Conservation (phyloP, 768 basidiomycete genomes). For the Exsudoporus frostii region DNA sequence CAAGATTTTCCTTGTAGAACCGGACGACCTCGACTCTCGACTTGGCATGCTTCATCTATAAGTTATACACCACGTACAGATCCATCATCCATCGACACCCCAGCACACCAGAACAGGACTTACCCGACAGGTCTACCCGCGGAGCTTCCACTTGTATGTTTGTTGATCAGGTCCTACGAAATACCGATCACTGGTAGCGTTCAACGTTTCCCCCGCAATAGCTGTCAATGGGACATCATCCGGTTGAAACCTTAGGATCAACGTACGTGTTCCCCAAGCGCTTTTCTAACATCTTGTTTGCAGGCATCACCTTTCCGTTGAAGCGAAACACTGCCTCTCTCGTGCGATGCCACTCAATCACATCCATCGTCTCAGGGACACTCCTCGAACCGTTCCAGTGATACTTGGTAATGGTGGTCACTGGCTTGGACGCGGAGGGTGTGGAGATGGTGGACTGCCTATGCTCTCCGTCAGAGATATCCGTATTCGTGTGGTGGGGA, state of each 20-base stretch:
- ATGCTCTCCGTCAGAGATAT: constrained; percentile 18
- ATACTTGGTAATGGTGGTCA: constrained; percentile 28
- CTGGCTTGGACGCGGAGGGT: constrained; percentile 3
- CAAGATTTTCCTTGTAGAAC: constrained; percentile 24
- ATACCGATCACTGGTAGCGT: constrained; percentile 25
- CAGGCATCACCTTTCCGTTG: constrained; percentile 9
- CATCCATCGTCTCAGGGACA: constrained; percentile 20
- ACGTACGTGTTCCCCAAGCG: constrained; percentile 23
- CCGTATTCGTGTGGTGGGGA: constrained; percentile 16
- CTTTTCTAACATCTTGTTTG: constrained; percentile 8
- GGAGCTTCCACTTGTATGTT: constrained; percentile 34
- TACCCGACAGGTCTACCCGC: too few species aligned
- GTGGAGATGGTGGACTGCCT: constrained; percentile 22
- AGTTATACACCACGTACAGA: too few species aligned
- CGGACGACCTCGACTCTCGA: constrained; percentile 12
- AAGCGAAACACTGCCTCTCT: constrained; percentile 14
- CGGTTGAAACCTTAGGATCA: not conserved
- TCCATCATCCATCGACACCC: too few species aligned
- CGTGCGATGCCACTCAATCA: constrained; percentile 24
- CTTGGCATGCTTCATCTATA: constrained; percentile 23
- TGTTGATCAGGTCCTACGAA: constrained; percentile 31
- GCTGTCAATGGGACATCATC: not conserved
- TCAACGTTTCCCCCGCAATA: not conserved
- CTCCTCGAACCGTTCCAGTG: constrained; percentile 11
- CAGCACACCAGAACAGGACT: too few species aligned